Base-by-base conservation (phyloP, 2,329 filamentous ascomycete genomes). In the Fusarium staphyleae region DNA sequence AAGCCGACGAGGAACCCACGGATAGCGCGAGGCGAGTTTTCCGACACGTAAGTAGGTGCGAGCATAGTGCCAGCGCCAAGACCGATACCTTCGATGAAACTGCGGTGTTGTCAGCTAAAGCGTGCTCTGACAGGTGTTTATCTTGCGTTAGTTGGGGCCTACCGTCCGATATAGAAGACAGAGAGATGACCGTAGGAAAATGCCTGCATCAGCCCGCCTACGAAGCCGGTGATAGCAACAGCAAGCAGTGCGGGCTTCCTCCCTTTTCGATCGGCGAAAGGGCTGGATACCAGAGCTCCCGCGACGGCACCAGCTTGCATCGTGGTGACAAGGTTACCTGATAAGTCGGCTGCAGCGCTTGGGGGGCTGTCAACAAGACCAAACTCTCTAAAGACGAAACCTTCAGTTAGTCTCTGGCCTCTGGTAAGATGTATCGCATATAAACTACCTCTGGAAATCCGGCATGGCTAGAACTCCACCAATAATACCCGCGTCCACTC, bases 31-130 rank as follows among this genome's bases (percentile, higher is more conserved):
- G 83, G 83, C 3, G 82, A 74, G 59, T 84, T 86, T 63, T 87
- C 84, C 0, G 82, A 80, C 26, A 87, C 81, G 68, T 86, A 87
- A 1, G 83, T 77, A 3, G 84, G 84, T 3, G 81, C 81, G 48
- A 86, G 78, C 76, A 85, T 84, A 29, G 79, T 81, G 32, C 80
- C 78, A 42, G 75, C 77, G 13, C 77, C 78, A 9, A 81, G 74
- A 48, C 75, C 78, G 7, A 87, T 68, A 34, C 83, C 84, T 48
- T 79, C 80, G 19, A 85, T 70, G 39, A 86, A 63, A 5, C 48
- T 45, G 22, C 13, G 3, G 5, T 36, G 1, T 4, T 22, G 16
- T 51, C 18, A 40, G 26, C 30, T n/a, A 5, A 12, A 3, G 13
- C 8, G 16, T 18, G 8, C 5, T 22, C 22, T 24, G 8, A 14